Base-by-base conservation (phyloP, 2,329 filamentous ascomycete genomes). In the Epichloe bromicola region DNA sequence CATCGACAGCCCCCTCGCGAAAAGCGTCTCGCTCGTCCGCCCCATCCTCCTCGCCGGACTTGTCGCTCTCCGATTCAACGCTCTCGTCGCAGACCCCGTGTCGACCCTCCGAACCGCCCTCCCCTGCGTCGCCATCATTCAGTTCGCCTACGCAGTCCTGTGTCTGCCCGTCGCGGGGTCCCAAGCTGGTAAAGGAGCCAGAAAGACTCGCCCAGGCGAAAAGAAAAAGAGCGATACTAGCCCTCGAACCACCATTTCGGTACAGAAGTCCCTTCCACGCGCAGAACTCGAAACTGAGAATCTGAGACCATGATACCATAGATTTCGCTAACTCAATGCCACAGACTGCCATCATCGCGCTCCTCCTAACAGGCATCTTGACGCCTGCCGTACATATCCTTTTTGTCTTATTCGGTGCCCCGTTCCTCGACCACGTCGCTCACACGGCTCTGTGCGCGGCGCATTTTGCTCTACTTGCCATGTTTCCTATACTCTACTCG, bases 381-480 rank as follows among this genome's bases (percentile, higher is more conserved):
- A 83, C 86, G 7, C 76, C 91, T 34, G 65, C 65, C 30, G 59
- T 83, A 20, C 74, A 83, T 64, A 64, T 80, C 42, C 69, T 82
- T 38, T 94, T 94, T 60, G 75, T 97, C 61, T 85, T 97, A 58
- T 94, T 96, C 67, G 93, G 93, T 62, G 93, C 91, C 7, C 93
- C 93, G 0, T 74, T 95, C 49, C 86, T 91, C 34, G 88, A 87
- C 1, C 87, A 96, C 65, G 71, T 85, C 48, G 64, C 74, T 4
- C 85, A 94, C 57, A 98, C 93, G 1, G 65, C 87, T 34, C 80
- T 96, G 37, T 85, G 83, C 65, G 85, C 88, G 3, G 78, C 85
- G 2, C 90, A 97, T 65, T 78, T 97, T 54, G 80, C 89, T 11
- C 69, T 95, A 0, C 79, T 98, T 12, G 79, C 81, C 17, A 74